A percentile compares a stretch with the other conserved stretches of the same genome.
Conservation (phyloP, 2,329 filamentous ascomycete genomes). For the Fusarium vanettenii region DNA sequence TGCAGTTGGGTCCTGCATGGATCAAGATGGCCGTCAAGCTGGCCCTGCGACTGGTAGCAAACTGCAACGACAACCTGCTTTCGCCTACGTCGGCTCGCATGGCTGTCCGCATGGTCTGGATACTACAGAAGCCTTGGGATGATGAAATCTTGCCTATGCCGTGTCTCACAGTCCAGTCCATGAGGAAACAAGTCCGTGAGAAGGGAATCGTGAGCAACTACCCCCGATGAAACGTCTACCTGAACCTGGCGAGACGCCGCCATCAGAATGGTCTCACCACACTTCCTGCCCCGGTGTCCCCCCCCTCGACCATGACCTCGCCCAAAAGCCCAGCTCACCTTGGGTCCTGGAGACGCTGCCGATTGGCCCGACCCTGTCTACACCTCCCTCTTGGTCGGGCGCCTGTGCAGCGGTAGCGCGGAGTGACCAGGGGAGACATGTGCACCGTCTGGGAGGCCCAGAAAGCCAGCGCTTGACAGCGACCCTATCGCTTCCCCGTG, state of each 20-base stretch:
- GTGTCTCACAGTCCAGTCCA: not conserved
- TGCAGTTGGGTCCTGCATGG: conserved; percentile 26
- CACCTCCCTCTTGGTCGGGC: conserved; percentile 31
- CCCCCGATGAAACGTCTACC: conserved; percentile 20
- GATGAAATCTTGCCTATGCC: not conserved
- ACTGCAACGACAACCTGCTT: not conserved
- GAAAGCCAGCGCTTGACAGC: not conserved
- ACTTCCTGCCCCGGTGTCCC: not conserved
- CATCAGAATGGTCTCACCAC: conserved; percentile 39
- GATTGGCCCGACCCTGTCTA: conserved; percentile 30
- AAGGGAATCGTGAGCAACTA: not conserved
- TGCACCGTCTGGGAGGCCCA: not conserved
- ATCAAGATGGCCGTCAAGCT: conserved; percentile 18
- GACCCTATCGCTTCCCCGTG: conserved; percentile 21
- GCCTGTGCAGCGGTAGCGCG: conserved; percentile 36
- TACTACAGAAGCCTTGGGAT: not conserved
- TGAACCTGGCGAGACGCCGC: conserved; percentile 24
- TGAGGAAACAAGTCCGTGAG: not conserved
- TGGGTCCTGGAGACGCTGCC: conserved; percentile 29
- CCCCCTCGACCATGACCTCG: not conserved
- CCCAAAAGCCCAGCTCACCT: not conserved
- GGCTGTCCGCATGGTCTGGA: not conserved
- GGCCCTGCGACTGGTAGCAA: not conserved
- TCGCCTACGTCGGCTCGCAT: not conserved
- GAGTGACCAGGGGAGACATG: conserved; percentile 14